These are phyloP conservation scores for Colletotrichum shisoi DNA, from an alignment of 2,329 filamentous ascomycete genomes.

Conservation along the genomic window DNA sequence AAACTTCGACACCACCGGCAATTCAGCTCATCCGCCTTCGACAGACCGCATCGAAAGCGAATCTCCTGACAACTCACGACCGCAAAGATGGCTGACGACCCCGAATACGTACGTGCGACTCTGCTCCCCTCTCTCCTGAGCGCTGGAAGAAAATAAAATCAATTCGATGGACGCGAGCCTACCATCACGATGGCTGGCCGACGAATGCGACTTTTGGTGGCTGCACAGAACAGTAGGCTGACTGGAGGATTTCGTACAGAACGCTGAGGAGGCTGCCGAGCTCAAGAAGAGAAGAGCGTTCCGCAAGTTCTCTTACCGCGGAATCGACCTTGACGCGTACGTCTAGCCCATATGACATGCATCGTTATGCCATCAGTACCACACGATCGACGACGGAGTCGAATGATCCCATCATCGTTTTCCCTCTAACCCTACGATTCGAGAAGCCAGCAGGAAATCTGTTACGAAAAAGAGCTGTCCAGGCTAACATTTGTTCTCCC, in stretches of 20 bases:
- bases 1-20: slow-evolving; percentile 39
- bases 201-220: slow-evolving; percentile 23
- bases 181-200: slow-evolving; percentile 6
- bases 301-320: slow-evolving; percentile 99
- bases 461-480: slow-evolving; percentile 32
- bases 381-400: slow-evolving; percentile 6
- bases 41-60: slow-evolving; percentile 55
- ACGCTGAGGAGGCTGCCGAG: slow-evolving; percentile 98
- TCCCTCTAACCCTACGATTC: background rate
- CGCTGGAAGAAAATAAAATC: slow-evolving; percentile 24
- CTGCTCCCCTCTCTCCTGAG: slow-evolving; percentile 36
- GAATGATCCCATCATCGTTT: slow-evolving; percentile 9
- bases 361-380: slow-evolving; percentile 32
- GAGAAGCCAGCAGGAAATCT: slow-evolving; percentile 1
- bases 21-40: slow-evolving; percentile 53
- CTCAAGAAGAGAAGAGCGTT: slow-evolving; percentile 99
- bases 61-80: slow-evolving; percentile 53
- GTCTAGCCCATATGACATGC: slow-evolving; percentile 52
- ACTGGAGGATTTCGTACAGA: slow-evolving; percentile 60
- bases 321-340: slow-evolving; percentile 99
- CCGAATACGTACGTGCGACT: slow-evolving; percentile 76
- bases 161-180: slow-evolving; percentile 10
- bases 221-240: slow-evolving; percentile 44
- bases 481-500: slow-evolving; percentile 31
- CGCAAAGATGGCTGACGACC: slow-evolving; percentile 79